Evolutionary conservation across 306 rosid genomes (phyloP), one percentile per base, ranked within the genome.

Genomic region (Sechiopsis laciniata): DNA sequence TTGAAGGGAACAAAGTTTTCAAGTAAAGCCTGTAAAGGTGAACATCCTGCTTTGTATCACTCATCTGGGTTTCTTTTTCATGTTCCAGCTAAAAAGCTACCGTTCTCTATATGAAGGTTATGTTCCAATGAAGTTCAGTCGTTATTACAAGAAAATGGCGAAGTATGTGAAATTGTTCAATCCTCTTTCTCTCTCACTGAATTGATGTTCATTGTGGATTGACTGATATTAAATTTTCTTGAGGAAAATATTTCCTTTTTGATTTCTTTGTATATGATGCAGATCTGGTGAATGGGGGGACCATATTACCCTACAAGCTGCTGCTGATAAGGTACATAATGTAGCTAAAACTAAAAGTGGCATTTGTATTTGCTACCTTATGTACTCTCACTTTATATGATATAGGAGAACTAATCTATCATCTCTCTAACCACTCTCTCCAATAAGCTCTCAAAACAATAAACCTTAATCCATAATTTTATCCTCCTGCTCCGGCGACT

Each of bases 221-320:
- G 48, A 64, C 19, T 21, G 72, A 50, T 29, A n/a, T n/a, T n/a
- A 61, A 55, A 74, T 13, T 24, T 62, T 60, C 57, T 21, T 24
- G 77, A 24, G 26, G 16, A 8, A 24, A 50, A 51, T 58, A 26
- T 42, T 19, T 82, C 76, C 64, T 78, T 46, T 80, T 71, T 80
- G 24, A 68, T 80, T 35, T 74, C 63, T 58, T 75, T 15, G 16
- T 52, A 26, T 24, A 19, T 78, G 62, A 73, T 63, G 77, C 89
- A 93, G 98, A 81, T 83, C 83, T 56, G 94, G 97, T 80, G 98
- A 93, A 82, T 93, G 97, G 97, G 98, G 98, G n/a, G 97, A 93
- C 83, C 98, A 93, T 76, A 79, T 93, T 85, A 90, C 96, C 55
- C 85, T 93, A 75, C 98, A 93, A 83, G 98, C 98, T 72, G 97